These are phyloP conservation scores for Aspergillus hortae DNA, from an alignment of 2,329 filamentous ascomycete species.

Conservation along the genomic window DNA sequence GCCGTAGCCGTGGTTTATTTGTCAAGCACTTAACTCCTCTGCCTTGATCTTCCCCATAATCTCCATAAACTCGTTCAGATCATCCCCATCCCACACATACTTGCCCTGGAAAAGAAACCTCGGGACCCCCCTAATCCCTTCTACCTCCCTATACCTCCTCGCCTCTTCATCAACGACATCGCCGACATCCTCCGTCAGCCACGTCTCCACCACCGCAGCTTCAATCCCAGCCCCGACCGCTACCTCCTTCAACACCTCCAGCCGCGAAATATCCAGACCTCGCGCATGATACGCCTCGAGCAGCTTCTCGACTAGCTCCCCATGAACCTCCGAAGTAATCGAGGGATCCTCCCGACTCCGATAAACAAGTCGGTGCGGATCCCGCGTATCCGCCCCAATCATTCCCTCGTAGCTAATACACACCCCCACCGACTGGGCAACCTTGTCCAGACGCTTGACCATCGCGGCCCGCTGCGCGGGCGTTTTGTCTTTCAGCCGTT, in stretches of 20 bases:
- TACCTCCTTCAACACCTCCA: background rate
- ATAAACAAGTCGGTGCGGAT: conserved; percentile 34
- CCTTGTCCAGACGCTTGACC: too few species aligned
- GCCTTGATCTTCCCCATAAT: background rate
- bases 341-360: conserved; percentile 10
- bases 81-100: background rate
- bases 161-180: too few species aligned
- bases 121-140: conserved; percentile 9
- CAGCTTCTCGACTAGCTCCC: conserved; percentile 21
- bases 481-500: too few species aligned
- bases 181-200: too few species aligned
- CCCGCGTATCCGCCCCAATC: background rate
- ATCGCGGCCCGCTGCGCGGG: too few species aligned
- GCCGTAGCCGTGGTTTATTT: too few species aligned
- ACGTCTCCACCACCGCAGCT: too few species aligned
- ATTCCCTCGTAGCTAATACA: too few species aligned
- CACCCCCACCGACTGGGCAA: too few species aligned
- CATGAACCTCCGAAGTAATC: conserved; percentile 2
- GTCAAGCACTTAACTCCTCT: too few species aligned
- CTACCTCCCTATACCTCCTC: background rate
- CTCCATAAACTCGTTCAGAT: background rate
- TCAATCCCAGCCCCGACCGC: too few species aligned
- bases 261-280: conserved; percentile 32
- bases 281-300: conserved; percentile 28
- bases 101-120: background rate